Evolutionary conservation across 2,329 filamentous ascomycete genomes (phyloP).

Genomic region (Colletotrichum sansevieriae): DNA sequence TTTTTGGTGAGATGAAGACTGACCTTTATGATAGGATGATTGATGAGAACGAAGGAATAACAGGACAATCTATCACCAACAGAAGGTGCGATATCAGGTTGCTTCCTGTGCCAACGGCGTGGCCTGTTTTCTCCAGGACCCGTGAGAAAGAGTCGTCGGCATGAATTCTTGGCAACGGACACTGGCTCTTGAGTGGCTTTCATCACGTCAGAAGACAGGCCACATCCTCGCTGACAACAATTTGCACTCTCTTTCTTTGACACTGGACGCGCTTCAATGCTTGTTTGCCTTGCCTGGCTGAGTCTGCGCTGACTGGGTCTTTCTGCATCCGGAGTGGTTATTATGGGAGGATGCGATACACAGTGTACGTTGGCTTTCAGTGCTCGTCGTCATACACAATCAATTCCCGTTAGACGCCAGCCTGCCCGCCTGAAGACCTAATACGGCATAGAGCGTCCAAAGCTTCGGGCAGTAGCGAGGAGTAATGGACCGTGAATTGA

Average conservation of each 20-base stretch:
- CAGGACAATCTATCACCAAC: not conserved
- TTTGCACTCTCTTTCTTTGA: constrained; percentile 16
- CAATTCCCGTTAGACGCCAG: not conserved
- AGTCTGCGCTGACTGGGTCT: not conserved
- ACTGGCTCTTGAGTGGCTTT: constrained; percentile 18
- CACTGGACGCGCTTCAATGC: constrained; percentile 5
- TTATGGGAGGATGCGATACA: constrained; percentile 24
- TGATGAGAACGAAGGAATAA: constrained; percentile 5
- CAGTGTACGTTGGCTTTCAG: not conserved
- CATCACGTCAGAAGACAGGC: constrained; percentile 24
- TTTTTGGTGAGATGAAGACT: constrained; percentile 4
- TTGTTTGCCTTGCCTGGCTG: not conserved
- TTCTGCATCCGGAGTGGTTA: constrained; percentile 5
- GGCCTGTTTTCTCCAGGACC: constrained; percentile 4
- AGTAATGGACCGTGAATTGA: constrained; percentile 15
- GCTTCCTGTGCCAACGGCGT: constrained; percentile 6
- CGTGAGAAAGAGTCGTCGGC: not conserved
- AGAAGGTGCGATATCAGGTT: constrained; percentile 2
- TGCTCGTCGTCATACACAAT: constrained; percentile 18
- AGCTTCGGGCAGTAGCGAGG: constrained; percentile 2
- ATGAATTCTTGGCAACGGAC: not conserved
- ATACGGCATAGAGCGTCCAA: not conserved
- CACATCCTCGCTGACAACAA: not conserved
- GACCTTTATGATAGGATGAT: constrained; percentile 3
- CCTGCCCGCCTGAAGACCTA: not conserved